These are phyloP conservation scores for Aspergillus fumigatus DNA, from an alignment of 2,329 filamentous ascomycete genomes.

Conservation along the genomic window DNA sequence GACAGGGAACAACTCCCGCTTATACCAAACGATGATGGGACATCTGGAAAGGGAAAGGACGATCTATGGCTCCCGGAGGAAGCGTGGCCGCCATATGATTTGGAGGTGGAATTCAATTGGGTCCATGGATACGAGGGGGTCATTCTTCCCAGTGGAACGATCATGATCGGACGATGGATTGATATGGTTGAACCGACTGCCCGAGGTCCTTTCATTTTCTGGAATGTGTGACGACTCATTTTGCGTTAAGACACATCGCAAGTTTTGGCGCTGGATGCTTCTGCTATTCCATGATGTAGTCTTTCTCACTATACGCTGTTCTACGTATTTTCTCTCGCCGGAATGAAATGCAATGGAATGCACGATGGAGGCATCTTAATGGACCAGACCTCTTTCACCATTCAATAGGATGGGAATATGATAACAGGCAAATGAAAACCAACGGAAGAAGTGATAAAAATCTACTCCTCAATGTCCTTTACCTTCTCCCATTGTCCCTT, in stretches of 20 bases:
- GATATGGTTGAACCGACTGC: constrained; percentile 20
- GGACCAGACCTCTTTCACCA: constrained; percentile 10
- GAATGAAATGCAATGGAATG: background rate
- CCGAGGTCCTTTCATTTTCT: constrained; percentile 31
- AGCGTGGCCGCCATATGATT: constrained; percentile 11
- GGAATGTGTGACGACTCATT: constrained; percentile 18
- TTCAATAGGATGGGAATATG: constrained; percentile 11
- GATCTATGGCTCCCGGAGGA: constrained; percentile 6
- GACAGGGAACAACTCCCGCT: constrained; percentile 15
- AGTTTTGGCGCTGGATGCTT: background rate
- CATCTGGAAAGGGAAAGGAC: background rate
- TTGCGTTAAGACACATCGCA: background rate
- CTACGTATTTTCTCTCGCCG: background rate
- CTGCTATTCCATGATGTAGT: background rate
- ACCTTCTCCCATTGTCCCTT: constrained; percentile 96
- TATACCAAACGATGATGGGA: constrained; percentile 14
- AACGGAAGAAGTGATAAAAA: constrained; percentile 3
- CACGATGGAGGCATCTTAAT: background rate
- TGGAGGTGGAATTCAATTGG: constrained; percentile 25
- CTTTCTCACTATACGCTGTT: background rate
- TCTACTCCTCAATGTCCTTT: constrained; percentile 86
- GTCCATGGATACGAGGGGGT: constrained; percentile 46
- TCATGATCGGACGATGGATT: constrained; percentile 49
- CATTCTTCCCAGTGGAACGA: constrained; percentile 43
- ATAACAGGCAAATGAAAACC: constrained; percentile 6